phyloP scores from a whole-genome alignment of 306 rosid species.

The Dicorynia guianensis region DNA sequence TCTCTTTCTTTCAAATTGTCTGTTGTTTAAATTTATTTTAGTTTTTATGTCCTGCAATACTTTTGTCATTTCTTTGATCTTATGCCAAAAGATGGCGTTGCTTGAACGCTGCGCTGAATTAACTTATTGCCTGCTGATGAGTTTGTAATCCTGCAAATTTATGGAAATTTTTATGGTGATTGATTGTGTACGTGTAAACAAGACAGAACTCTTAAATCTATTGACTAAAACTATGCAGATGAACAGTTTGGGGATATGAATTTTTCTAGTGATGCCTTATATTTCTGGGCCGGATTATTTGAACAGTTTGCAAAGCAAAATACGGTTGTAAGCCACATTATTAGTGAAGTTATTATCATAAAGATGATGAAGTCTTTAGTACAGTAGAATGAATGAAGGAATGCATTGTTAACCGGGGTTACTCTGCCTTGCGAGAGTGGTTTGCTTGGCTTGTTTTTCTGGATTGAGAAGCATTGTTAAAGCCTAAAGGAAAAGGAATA shows the following conservation, averaged over 20 bases:
- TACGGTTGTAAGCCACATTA: neutral
- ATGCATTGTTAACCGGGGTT: too few species aligned
- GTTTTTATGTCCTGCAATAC: too few species aligned
- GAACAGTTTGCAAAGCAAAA: neutral
- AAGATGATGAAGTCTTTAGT: too few species aligned
- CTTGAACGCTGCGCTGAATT: neutral
- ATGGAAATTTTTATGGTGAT: slow-evolving; percentile 24
- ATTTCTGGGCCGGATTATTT: neutral
- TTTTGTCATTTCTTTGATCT: too few species aligned
- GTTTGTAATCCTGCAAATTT: slow-evolving; percentile 19
- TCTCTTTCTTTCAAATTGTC: slow-evolving; percentile 32
- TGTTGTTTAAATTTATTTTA: neutral
- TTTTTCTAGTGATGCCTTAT: slow-evolving; percentile 2
- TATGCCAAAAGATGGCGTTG: too few species aligned
- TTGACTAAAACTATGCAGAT: slow-evolving; percentile 7
- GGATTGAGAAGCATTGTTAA: too few species aligned
- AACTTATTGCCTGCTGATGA: slow-evolving; percentile 19
- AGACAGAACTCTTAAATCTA: slow-evolving; percentile 18
- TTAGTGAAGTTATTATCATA: slow-evolving; percentile 3
- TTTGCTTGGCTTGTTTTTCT: too few species aligned
- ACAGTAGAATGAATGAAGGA: too few species aligned
- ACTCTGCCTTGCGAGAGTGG: too few species aligned
- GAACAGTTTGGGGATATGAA: neutral
- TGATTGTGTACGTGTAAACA: neutral
- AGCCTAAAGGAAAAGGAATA: too few species aligned